Base-by-base conservation (phyloP, 2,329 filamentous ascomycete genomes). In the Botryotinia narcissicola region DNA sequence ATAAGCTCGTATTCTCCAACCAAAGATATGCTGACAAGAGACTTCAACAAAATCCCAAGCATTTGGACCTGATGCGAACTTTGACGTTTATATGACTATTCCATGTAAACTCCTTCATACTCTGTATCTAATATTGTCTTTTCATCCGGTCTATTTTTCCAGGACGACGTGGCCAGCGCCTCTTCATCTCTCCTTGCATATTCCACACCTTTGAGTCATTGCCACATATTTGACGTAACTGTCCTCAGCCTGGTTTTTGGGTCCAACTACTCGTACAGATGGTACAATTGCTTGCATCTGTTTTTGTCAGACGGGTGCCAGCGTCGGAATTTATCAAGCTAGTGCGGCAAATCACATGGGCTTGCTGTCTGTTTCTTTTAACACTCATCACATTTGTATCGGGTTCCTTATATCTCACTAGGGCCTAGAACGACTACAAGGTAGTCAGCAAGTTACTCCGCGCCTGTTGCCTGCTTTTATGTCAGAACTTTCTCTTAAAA, bases 161-260 rank as follows among this genome's bases (percentile, higher is more conserved):
- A 54, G 46, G 64, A 68, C 46, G 46, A 68, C 64, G 64, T 68
- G 64, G 64, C 64, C 64, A 68, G 64, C 64, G 64, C 46, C 64
- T 68, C 64, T 67, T 54, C 64, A 54, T 20, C 64, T 20, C 64
- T 68, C 64, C 63, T 67, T 51, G 64, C 42, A 54, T 67, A 40
- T 67, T 51, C 16, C 29, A 25, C 46, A 54, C 64, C 32, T 54
- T 68, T 68, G 46, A 29, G 25, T 22, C n/a, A 40, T 54, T 18
- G 22, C 64, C 64, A 54, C 64, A 68, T 68, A 68, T 54, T 40
- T n/a, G 64, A 54, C 5, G 46, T 54, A 29, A 51, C 63, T 67
- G 7, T 67, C 62, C 25, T 37, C 32, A 67, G 35, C 64, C 35
- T 54, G 64, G 46, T 22, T 68, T 54, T 68, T 25, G 46, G 46